Percentiles rank a stretch among this genome's conserved stretches.
phyloP scores from a whole-genome alignment of 2,329 filamentous ascomycete species.

The Bisporella sp. region DNA sequence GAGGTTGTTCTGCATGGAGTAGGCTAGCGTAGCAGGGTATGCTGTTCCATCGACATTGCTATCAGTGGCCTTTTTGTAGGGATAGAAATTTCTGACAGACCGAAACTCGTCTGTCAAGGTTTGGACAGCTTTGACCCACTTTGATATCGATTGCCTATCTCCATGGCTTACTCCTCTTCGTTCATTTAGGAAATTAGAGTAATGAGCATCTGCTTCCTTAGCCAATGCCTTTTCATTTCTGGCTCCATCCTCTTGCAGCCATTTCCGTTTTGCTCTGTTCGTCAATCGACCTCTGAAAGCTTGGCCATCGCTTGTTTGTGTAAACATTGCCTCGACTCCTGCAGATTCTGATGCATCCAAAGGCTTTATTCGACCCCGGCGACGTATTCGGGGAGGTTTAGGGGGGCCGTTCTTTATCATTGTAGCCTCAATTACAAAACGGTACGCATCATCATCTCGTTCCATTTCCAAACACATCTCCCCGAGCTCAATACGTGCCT shows the following conservation, averaged over 20 bases:
- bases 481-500: slow-evolving; percentile 72
- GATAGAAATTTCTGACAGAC: slow-evolving; percentile 56
- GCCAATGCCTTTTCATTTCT: slow-evolving; percentile 24
- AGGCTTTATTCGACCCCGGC: slow-evolving; percentile 18
- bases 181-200: slow-evolving; percentile 35
- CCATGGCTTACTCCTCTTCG: slow-evolving; percentile 27
- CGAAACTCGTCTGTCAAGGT: slow-evolving; percentile 57
- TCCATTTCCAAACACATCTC: slow-evolving; percentile 75
- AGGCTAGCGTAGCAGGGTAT: background rate
- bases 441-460: slow-evolving; percentile 68
- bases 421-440: slow-evolving; percentile 70
- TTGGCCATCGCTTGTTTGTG: background rate
- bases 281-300: too few relatives aligned
- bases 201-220: slow-evolving; percentile 28
- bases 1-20: slow-evolving; percentile 7
- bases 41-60: background rate
- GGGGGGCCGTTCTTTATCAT: slow-evolving; percentile 45
- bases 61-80: slow-evolving; percentile 29
- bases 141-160: slow-evolving; percentile 12
- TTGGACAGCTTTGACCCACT: slow-evolving; percentile 53
- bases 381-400: slow-evolving; percentile 12
- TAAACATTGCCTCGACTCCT: background rate
- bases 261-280: background rate
- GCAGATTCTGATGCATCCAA: background rate
- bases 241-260: slow-evolving; percentile 23